Evolutionary conservation across 2,329 filamentous ascomycete genomes (phyloP), one percentile per base, ranked within the genome.

Genomic region (Myriosclerotinia scirpicola): DNA sequence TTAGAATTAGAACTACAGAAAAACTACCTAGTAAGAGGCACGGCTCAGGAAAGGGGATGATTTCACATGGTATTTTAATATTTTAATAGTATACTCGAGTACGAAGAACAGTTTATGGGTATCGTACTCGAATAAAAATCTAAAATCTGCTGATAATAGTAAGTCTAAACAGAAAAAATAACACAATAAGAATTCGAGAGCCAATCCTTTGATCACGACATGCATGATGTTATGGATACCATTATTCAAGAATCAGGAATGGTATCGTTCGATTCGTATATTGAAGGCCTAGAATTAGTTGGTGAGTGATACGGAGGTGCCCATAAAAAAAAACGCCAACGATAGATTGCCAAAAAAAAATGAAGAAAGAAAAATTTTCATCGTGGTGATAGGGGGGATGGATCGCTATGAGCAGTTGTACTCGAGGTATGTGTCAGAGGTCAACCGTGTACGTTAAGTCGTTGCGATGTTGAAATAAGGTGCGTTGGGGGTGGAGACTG

Each of bases 381-480:
- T 30, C 56, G 22, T 42, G 56, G 20, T 5, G 8, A 7, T 46
- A 6, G 5, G 2, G 7, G 4, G 42, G 15, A 7, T 48, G 48
- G 61, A 54, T 68, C 65, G 30, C 67, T 73, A 71, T 70, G 15
- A 72, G 70, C 42, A 65, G 63, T 65, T 44, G 36, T 55, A 71
- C 66, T 54, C 59, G 71, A 71, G 69, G 34, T 60, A 65, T 59
- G 63, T 64, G 62, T 64, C 54, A 67, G 68, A 55, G 59, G 59
- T 67, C 67, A 67, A 26, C 67, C 69, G 67, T 69, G 67, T 71
- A 73, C 63, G 71, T 71, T 71, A 70, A 72, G 69, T 67, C 66
- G 69, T 72, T 64, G 69, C 72, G 73, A 70, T 69, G 70, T 70
- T 72, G 69, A 69, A 68, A 68, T 69, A 72, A 68, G 70, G 66